Evolutionary conservation across 2,329 filamentous ascomycete species (phyloP).

Genomic region (Gaeumannomyces sp.): DNA sequence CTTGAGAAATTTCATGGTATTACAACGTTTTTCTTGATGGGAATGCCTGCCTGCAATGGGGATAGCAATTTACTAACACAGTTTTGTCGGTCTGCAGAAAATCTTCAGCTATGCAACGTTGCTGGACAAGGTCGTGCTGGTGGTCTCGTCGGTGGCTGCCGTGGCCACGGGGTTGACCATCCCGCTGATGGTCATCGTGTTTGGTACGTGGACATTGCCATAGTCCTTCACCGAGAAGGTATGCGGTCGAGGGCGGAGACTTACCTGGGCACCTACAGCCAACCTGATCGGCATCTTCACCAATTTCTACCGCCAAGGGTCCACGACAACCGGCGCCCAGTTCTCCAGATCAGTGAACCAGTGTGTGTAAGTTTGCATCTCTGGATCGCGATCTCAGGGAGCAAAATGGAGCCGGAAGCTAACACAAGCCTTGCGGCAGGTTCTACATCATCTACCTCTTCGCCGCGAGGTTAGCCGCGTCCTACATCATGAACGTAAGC

Average conservation of each 20-base stretch:
- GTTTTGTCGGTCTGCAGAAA: slow-evolving; percentile 15
- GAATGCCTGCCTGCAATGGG: not conserved
- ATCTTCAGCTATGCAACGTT: slow-evolving; percentile 49
- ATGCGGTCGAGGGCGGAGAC: not conserved
- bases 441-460: slow-evolving; percentile 68
- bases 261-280: slow-evolving; percentile 17
- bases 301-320: slow-evolving; percentile 21
- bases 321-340: slow-evolving; percentile 19
- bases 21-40: not conserved
- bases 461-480: slow-evolving; percentile 54
- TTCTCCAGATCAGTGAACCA: slow-evolving; percentile 22
- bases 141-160: slow-evolving; percentile 41
- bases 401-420: not conserved
- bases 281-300: slow-evolving; percentile 27
- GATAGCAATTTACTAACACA: not conserved
- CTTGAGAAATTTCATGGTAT: slow-evolving; percentile 9
- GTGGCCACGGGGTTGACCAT: slow-evolving; percentile 49
- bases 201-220: slow-evolving; percentile 36
- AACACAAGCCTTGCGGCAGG: slow-evolving; percentile 18
- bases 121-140: slow-evolving; percentile 44
- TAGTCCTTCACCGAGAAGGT: slow-evolving; percentile 17
- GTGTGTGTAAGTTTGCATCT: slow-evolving; percentile 22
- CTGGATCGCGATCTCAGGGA: no score
- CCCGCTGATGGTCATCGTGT: slow-evolving; percentile 55
- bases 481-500: slow-evolving; percentile 39